Conservation (phyloP, 2,329 filamentous ascomycete species). For the Fusarium phyllophilum region DNA sequence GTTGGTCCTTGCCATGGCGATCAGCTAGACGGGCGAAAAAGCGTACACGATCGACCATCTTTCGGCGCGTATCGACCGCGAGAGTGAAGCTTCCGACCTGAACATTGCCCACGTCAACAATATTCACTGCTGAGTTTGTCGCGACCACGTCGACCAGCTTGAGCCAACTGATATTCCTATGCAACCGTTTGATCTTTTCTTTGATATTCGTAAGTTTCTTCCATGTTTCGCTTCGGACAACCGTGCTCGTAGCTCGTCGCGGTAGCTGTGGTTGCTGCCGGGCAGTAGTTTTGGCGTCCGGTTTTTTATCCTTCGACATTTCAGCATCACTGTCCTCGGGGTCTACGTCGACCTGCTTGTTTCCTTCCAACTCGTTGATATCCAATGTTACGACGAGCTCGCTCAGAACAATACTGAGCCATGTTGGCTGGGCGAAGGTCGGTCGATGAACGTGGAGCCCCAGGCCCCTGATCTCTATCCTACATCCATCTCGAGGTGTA, state of each 20-base stretch:
- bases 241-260: constrained; percentile 19
- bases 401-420: constrained; percentile 88
- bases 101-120: constrained; percentile 84
- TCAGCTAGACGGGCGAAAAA: constrained; percentile 83
- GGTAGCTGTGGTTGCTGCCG: constrained; percentile 25
- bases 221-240: constrained; percentile 78
- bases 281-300: constrained; percentile 42
- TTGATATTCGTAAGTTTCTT: constrained; percentile 80
- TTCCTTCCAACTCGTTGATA: constrained; percentile 70
- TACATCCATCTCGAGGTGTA: constrained; percentile 86
- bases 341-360: constrained; percentile 49
- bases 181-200: constrained; percentile 85
- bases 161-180: constrained; percentile 88
- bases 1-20: constrained; percentile 66
- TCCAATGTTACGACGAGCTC: constrained; percentile 89
- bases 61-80: constrained; percentile 88
- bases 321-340: constrained; percentile 44
- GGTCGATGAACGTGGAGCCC: constrained; percentile 90
- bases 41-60: constrained; percentile 89
- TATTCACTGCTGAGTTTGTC: constrained; percentile 78
- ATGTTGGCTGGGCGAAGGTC: constrained; percentile 96
- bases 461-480: constrained; percentile 88
- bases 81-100: constrained; percentile 87
- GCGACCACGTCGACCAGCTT: constrained; percentile 89
- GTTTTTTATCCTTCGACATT: constrained; percentile 39